Evolutionary conservation across 257 asterid species (phyloP).

Genomic region (Catharanthus roseus): DNA sequence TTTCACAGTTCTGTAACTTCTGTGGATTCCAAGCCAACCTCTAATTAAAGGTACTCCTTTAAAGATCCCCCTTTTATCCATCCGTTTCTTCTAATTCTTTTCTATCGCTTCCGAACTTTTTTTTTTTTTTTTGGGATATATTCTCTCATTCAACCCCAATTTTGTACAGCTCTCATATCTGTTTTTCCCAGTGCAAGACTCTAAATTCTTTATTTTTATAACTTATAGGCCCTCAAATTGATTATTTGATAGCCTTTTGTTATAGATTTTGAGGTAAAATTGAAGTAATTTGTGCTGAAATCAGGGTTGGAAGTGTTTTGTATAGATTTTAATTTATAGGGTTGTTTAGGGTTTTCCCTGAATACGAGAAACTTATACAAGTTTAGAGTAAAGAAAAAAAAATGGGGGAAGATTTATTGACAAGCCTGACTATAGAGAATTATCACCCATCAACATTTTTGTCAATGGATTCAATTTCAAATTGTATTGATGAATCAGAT

Average conservation of each 20-base stretch:
- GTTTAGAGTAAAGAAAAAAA: background rate
- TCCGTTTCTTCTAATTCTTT: background rate
- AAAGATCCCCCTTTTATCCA: background rate
- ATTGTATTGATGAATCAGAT: conserved; percentile 53
- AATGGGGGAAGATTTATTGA: conserved; percentile 51
- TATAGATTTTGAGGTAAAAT: background rate
- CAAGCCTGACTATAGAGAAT: conserved; percentile 58
- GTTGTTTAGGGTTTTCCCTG: background rate
- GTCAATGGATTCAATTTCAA: conserved; percentile 71
- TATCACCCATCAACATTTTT: conserved; percentile 65
- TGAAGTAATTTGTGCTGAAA: conserved; percentile 5
- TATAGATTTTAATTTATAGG: background rate
- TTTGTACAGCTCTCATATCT: background rate
- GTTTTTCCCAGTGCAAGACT: background rate
- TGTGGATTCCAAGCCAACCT: conserved; percentile 12
- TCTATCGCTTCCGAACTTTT: background rate
- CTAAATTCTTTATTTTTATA: background rate
- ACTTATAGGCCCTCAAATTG: background rate
- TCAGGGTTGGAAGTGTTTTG: background rate
- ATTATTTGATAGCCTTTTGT: background rate
- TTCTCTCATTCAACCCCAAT: background rate
- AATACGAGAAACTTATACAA: background rate
- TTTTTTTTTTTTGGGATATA: background rate
- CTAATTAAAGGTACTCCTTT: conserved; percentile 24
- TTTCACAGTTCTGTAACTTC: conserved; percentile 11